phyloP scores from a whole-genome alignment of 2,329 filamentous ascomycete species.

The Aspergillus niger region DNA sequence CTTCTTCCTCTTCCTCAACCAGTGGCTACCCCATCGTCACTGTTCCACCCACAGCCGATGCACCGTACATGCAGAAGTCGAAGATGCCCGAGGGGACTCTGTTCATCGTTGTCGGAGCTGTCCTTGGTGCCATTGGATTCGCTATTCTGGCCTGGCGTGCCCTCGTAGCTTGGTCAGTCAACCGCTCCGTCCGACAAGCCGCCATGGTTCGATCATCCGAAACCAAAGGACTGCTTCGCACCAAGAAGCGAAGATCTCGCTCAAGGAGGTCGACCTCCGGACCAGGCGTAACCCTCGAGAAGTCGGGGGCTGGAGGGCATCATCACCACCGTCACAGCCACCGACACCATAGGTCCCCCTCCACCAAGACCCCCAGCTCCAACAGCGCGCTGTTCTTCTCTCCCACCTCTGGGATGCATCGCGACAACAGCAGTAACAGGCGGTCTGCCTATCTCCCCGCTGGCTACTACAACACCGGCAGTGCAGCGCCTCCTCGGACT shows the following conservation, averaged over 20 bases:
- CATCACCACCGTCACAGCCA: slow-evolving; percentile 37
- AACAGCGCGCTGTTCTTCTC: slow-evolving; percentile 89
- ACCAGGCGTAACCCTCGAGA: slow-evolving; percentile 57
- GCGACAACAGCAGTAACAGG: slow-evolving; percentile 62
- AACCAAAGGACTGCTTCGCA: slow-evolving; percentile 65
- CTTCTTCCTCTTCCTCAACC: slow-evolving; percentile 35
- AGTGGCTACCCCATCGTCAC: slow-evolving; percentile 65
- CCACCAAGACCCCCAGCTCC: slow-evolving; percentile 50
- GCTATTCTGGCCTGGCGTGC: slow-evolving; percentile 86
- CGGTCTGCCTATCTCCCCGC: slow-evolving; percentile 80
- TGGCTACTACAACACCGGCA: slow-evolving; percentile 82
- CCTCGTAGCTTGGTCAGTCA: slow-evolving; percentile 85
- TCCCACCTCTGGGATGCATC: slow-evolving; percentile 69
- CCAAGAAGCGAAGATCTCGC: slow-evolving; percentile 38
- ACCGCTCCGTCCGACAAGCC: slow-evolving; percentile 84
- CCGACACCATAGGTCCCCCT: slow-evolving; percentile 29
- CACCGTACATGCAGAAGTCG: slow-evolving; percentile 90
- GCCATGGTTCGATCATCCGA: slow-evolving; percentile 74
- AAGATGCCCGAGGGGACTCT: slow-evolving; percentile 86
- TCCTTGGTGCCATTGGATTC: slow-evolving; percentile 78
- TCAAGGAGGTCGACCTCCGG: slow-evolving; percentile 18
- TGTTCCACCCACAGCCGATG: slow-evolving; percentile 79
- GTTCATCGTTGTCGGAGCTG: slow-evolving; percentile 91
- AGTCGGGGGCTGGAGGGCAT: slow-evolving; percentile 39
- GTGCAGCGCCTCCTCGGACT: slow-evolving; percentile 52